Base-by-base conservation (phyloP, 2,329 filamentous ascomycete species). In the Tolypocladium nubicola region DNA sequence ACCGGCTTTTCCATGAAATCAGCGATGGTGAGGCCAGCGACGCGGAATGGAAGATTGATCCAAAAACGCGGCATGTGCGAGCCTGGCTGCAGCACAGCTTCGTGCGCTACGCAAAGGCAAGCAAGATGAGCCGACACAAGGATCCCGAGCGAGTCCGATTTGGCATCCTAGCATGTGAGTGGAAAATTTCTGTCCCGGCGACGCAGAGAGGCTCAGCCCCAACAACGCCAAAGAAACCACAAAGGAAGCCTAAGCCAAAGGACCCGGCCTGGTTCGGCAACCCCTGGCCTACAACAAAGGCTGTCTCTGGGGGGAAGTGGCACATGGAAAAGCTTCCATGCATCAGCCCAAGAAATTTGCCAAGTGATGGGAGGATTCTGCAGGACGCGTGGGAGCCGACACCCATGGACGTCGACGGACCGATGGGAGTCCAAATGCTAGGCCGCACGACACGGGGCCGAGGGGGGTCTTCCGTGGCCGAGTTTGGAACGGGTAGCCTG, bases 161-260 rank as follows among this genome's bases (percentile, higher is more conserved):
- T 59, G 68, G 71, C 33, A 64, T 78, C 5, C 53, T 78, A 41
- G 72, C 69, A 1, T 77, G 74, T 59, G 71, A 77, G 60, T 76
- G 73, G 73, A 58, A 63, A 7, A 66, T 70, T 16, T 13, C n/a
- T 39, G 21, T 23, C 11, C 21, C 65, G 2, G 11, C 4, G 7
- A 26, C 10, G 13, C 54, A 26, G 2, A 41, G 26, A 1, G 13
- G 7, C 11, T 45, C 11, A 4, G 16, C 19, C 30, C 4, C 30
- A 7, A 9, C 30, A 35, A 50, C 8, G n/a, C 9, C 13, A 5
- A n/a, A 35, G 10, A n/a, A 4, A 13, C 8, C 19, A 3, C 47
- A 30, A 50, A n/a, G 6, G 5, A n/a, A 50, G 16, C n/a, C 2
- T 13, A 9, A 0, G 19, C 19, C 16, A 33, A 35, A 35, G 30